phyloP scores from a whole-genome alignment of 495 filamentous ascomycete genomes.

The Rostrohypoxylon terebratum region DNA sequence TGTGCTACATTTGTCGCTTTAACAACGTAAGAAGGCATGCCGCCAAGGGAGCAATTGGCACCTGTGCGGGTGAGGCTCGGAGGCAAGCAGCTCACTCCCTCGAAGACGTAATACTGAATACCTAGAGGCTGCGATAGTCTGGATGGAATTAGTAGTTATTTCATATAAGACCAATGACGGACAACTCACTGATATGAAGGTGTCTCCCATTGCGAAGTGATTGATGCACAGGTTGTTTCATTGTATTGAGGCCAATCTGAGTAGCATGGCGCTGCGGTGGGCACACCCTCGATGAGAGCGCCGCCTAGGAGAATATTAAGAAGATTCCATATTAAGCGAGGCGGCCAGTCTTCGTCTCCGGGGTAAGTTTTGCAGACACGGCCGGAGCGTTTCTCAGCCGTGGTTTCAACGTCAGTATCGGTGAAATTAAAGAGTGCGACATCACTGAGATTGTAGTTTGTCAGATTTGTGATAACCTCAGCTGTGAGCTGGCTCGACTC shows the following conservation, averaged over 20 bases:
- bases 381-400: conserved; percentile 5
- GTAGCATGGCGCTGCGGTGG: conserved; percentile 66
- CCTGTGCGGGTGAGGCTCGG: conserved; percentile 36
- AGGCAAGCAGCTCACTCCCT: conserved; percentile 39
- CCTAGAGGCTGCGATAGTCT: conserved; percentile 36
- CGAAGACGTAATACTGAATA: conserved; percentile 37
- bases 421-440: conserved; percentile 39
- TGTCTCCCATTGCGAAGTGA: conserved; percentile 47
- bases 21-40: conserved; percentile 63
- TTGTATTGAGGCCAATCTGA: conserved; percentile 59
- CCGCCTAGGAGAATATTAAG: conserved; percentile 60
- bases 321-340: conserved; percentile 53
- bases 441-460: conserved; percentile 38
- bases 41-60: conserved; percentile 61
- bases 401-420: conserved; percentile 10
- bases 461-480: conserved; percentile 50
- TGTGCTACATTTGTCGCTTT: conserved; percentile 58
- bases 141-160: not conserved
- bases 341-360: conserved; percentile 61
- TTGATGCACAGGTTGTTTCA: conserved; percentile 53
- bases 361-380: conserved; percentile 63
- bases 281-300: conserved; percentile 64
- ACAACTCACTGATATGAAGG: conserved; percentile 33
- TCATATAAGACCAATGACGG: not conserved
- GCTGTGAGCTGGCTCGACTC: conserved; percentile 57